phyloP scores from a whole-genome alignment of 1,139 yeast species.

The Sugiyamaella neomexicana region DNA sequence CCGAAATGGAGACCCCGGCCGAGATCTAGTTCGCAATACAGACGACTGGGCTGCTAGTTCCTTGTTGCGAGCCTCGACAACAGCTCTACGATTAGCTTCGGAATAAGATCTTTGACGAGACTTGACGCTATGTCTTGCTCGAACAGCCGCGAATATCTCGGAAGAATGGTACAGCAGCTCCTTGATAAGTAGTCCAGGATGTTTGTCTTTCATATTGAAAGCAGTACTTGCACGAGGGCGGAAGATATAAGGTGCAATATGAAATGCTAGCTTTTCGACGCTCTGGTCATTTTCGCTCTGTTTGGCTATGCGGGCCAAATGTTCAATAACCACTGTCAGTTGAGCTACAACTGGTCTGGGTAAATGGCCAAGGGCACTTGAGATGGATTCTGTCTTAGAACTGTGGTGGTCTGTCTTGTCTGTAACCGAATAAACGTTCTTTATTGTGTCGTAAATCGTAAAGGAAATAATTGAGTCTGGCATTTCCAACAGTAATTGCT shows the following conservation, averaged over 20 bases:
- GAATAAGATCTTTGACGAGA: slow-evolving; percentile 34
- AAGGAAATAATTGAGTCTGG: slow-evolving; percentile 78
- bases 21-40: slow-evolving; percentile 20
- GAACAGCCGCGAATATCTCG: slow-evolving; percentile 30
- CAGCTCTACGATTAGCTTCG: slow-evolving; percentile 35
- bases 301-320: slow-evolving; percentile 13
- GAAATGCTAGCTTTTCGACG: slow-evolving; percentile 21
- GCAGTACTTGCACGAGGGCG: slow-evolving; percentile 40
- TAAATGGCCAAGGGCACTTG: slow-evolving; percentile 28
- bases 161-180: slow-evolving; percentile 34
- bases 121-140: slow-evolving; percentile 20
- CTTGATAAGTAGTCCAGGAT: slow-evolving; percentile 34
- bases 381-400: slow-evolving; percentile 25
- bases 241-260: slow-evolving; percentile 35
- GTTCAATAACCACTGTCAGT: slow-evolving; percentile 26
- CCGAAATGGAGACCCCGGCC: slow-evolving; percentile 26
- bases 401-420: slow-evolving; percentile 21
- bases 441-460: slow-evolving; percentile 64
- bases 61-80: slow-evolving; percentile 37
- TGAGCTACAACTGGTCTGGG: slow-evolving; percentile 26
- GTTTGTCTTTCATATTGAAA: slow-evolving; percentile 36
- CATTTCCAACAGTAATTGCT: slow-evolving; percentile 72
- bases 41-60: slow-evolving; percentile 30
- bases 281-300: neutral
- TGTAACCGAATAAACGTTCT: slow-evolving; percentile 53